Evolutionary conservation across 306 rosid genomes (phyloP).

Genomic region (Quercus mongolica): DNA sequence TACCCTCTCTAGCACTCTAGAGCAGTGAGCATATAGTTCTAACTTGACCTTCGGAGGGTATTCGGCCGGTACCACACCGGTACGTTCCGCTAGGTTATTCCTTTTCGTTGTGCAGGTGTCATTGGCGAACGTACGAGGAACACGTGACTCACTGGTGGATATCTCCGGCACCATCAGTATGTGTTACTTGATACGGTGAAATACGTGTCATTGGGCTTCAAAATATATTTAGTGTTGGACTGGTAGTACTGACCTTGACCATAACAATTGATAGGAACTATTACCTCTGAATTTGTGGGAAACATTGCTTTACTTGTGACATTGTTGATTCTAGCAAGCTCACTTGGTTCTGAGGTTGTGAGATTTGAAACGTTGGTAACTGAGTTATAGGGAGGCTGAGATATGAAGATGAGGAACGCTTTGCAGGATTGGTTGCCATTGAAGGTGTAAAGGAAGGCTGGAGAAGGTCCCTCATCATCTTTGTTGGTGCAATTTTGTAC

Average conservation of each 20-base stretch:
- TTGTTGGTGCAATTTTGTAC: conserved; percentile 18
- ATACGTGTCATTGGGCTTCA: conserved; percentile 16
- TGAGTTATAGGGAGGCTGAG: conserved; percentile 46
- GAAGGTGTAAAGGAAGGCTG: conserved; percentile 54
- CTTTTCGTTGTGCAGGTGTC: too few species aligned
- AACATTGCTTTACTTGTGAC: conserved; percentile 16
- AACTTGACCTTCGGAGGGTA: too few species aligned
- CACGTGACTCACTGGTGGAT: too few species aligned
- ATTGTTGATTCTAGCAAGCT: conserved; percentile 46
- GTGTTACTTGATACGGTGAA: conserved; percentile 26
- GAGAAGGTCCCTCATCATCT: conserved; percentile 36
- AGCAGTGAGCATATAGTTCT: too few species aligned
- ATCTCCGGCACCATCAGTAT: too few species aligned
- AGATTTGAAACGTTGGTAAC: conserved; percentile 45
- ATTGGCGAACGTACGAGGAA: too few species aligned
- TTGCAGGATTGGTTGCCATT: conserved; percentile 42
- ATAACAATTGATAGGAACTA: conserved; percentile 58
- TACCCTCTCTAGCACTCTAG: too few species aligned
- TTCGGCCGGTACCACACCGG: too few species aligned
- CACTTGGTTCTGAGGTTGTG: conserved; percentile 41
- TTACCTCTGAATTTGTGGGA: conserved; percentile 42
- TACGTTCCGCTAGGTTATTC: too few species aligned
- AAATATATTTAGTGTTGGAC: conserved; percentile 31
- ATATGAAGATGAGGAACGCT: conserved; percentile 54
- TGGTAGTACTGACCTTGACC: conserved; percentile 43